Evolutionary conservation across 306 rosid genomes (phyloP).

Genomic region (Styphnolobium japonicum): DNA sequence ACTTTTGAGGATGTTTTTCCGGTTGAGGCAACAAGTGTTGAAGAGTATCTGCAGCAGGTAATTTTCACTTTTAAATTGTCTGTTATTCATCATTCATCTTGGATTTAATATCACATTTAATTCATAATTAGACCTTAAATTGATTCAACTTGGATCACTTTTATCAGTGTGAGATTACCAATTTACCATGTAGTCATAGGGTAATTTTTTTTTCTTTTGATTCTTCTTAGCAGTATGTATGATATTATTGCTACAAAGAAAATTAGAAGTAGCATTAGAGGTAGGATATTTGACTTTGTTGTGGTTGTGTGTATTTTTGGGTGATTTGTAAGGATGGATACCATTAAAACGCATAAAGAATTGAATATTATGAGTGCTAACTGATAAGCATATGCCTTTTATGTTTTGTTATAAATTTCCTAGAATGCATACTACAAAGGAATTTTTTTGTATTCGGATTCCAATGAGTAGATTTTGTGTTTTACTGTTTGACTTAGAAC

Average conservation of each 20-base stretch:
- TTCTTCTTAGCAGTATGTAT: too few relatives aligned
- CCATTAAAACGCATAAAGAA: neutral
- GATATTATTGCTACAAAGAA: too few relatives aligned
- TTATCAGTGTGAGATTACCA: neutral
- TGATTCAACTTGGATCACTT: slow-evolving; percentile 10
- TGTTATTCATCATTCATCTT: neutral
- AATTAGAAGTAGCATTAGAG: too few relatives aligned
- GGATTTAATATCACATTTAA: neutral
- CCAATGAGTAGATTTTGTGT: neutral
- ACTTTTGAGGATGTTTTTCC: slow-evolving; percentile 98
- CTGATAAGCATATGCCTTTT: neutral
- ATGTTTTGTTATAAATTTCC: neutral
- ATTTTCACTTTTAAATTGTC: slow-evolving; percentile 18
- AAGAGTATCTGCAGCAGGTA: slow-evolving; percentile 99
- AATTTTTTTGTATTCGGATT: neutral
- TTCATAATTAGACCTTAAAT: neutral
- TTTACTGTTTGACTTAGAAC: neutral
- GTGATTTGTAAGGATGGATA: neutral
- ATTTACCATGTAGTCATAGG: too few relatives aligned
- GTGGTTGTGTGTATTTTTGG: neutral
- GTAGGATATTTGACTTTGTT: too few relatives aligned
- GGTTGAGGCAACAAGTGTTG: slow-evolving; percentile 94
- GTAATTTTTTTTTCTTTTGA: neutral
- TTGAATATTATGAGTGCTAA: too few relatives aligned
- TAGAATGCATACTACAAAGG: neutral